Conservation (phyloP, 176 grass and related monocot genomes). For the Hordeum vulgare region DNA sequence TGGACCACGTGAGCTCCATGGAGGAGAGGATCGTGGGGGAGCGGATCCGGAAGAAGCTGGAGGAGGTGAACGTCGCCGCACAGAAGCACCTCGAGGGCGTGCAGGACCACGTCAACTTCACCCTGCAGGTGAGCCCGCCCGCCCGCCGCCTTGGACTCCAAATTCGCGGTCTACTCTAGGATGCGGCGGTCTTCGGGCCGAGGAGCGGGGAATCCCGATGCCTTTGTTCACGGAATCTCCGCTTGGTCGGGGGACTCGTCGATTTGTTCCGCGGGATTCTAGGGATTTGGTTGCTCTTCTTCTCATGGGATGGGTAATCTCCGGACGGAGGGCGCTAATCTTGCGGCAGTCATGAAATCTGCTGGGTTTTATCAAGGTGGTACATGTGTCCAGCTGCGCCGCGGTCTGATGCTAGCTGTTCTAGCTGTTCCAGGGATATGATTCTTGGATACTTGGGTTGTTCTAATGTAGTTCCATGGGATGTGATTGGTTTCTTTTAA, state of each 20-base stretch:
- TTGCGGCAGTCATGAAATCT: not conserved
- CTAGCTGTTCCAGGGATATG: not conserved
- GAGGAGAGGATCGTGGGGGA: constrained; percentile 67
- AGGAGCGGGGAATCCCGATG: not conserved
- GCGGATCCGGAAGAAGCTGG: constrained; percentile 66
- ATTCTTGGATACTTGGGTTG: not conserved
- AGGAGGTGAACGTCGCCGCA: constrained; percentile 69
- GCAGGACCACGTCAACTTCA: constrained; percentile 98
- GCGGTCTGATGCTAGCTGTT: not conserved
- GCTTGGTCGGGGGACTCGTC: not conserved
- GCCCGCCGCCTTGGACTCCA: not conserved
- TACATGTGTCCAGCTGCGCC: not conserved
- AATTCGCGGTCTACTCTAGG: not conserved
- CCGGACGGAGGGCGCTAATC: not conserved
- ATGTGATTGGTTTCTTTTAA: not conserved
- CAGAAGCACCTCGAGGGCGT: constrained; percentile 63
- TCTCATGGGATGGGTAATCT: not conserved
- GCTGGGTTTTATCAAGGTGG: not conserved
- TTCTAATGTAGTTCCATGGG: not conserved
- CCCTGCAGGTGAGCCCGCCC: constrained; percentile 58
- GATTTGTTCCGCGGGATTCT: not conserved
- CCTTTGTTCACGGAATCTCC: not conserved
- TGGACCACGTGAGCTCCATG: constrained; percentile 52
- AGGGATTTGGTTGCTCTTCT: not conserved
- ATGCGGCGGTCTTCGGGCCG: not conserved